Evolutionary conservation across 2,329 filamentous ascomycete genomes (phyloP).

Genomic region (Ramularia endophylla): DNA sequence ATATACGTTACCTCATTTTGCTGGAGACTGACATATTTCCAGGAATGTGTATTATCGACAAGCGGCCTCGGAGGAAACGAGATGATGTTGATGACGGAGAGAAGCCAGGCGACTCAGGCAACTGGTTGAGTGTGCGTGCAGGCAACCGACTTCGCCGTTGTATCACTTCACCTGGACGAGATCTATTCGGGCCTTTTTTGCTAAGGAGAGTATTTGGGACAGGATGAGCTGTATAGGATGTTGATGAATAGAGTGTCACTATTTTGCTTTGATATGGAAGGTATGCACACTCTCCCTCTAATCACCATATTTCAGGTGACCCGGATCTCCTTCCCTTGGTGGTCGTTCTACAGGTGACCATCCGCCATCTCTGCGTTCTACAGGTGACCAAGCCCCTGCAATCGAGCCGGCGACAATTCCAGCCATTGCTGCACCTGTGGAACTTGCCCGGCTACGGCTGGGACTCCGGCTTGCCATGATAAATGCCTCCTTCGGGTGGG

Average conservation of each 20-base stretch:
- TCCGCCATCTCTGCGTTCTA: constrained; percentile 45
- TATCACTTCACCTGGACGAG: constrained; percentile 60
- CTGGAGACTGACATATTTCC: constrained; percentile 30
- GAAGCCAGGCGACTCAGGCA: constrained; percentile 62
- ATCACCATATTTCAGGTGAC: no score
- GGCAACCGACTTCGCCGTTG: constrained; percentile 79
- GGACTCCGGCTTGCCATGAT: constrained; percentile 54
- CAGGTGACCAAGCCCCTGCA: constrained; percentile 64
- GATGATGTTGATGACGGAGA: constrained; percentile 44
- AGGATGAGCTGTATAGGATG: background rate
- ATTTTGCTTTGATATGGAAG: no score
- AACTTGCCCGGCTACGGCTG: constrained; percentile 56
- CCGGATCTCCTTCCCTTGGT: no score
- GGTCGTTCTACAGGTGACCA: no score
- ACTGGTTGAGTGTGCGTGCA: constrained; percentile 67
- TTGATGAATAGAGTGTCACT: no score
- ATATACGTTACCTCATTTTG: no score
- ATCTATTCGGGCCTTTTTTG: constrained; percentile 35
- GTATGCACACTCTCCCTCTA: no score
- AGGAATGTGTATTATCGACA: constrained; percentile 78
- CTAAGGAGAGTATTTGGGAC: constrained; percentile 22
- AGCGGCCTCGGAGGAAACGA: constrained; percentile 54
- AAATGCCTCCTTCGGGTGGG: constrained; percentile 67
- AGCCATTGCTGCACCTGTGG: constrained; percentile 72
- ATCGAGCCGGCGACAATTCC: constrained; percentile 73